These are phyloP conservation scores for Candida stauntonica DNA, from an alignment of 805 yeast genomes.

Conservation along the genomic window DNA sequence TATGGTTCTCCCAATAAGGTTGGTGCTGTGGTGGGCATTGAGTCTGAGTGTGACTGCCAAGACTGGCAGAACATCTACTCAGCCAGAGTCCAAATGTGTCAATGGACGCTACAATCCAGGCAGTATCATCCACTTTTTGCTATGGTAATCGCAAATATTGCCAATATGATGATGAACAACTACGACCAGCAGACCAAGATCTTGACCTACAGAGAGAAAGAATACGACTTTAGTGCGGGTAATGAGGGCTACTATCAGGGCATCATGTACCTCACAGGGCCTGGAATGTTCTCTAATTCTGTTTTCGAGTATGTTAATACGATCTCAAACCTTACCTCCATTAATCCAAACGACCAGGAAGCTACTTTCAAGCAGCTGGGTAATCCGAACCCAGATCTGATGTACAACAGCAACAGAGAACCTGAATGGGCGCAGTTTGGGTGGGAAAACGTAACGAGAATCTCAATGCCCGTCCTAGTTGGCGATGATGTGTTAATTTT, in stretches of 20 bases:
- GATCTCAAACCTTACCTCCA: slow-evolving; percentile 1
- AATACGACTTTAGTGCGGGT: slow-evolving; percentile 38
- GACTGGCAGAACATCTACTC: slow-evolving; percentile 50
- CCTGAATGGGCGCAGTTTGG: slow-evolving; percentile 17
- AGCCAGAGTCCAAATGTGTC: slow-evolving; percentile 56
- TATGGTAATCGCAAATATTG: slow-evolving; percentile 49
- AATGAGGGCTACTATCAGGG: slow-evolving; percentile 59
- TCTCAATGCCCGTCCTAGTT: slow-evolving; percentile 16
- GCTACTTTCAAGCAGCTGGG: slow-evolving; percentile 3
- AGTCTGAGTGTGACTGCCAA: slow-evolving; percentile 47
- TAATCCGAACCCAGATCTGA: slow-evolving; percentile 10
- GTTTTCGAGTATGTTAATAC: slow-evolving; percentile 17
- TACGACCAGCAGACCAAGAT: slow-evolving; percentile 29
- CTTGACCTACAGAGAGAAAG: slow-evolving; percentile 21
- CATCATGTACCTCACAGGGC: slow-evolving; percentile 50
- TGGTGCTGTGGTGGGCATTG: slow-evolving; percentile 53
- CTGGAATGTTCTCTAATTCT: slow-evolving; percentile 46
- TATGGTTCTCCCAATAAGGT: slow-evolving; percentile 30
- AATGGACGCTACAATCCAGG: slow-evolving; percentile 57
- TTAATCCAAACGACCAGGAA: slow-evolving; percentile 15
- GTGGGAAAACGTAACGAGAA: slow-evolving; percentile 22
- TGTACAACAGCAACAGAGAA: slow-evolving; percentile 5
- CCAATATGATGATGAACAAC: slow-evolving; percentile 43
- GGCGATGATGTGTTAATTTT: slow-evolving; percentile 17
- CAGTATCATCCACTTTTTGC: slow-evolving; percentile 59